Conservation (phyloP, 768 basidiomycete species). For the Lactifluus volemus region DNA sequence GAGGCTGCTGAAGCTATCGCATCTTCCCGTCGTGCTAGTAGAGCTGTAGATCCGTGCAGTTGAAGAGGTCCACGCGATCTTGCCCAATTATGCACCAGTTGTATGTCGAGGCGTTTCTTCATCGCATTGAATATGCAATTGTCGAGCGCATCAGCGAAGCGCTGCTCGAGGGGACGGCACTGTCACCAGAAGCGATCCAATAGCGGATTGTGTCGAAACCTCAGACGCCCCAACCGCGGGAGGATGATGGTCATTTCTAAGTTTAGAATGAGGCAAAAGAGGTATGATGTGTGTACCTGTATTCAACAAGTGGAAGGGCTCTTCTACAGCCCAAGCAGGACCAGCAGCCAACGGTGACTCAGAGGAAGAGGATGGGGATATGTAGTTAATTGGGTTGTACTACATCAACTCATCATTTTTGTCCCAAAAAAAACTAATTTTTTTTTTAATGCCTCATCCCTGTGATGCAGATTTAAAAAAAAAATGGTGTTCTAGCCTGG, state of each 20-base stretch:
- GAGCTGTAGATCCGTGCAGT: constrained; percentile 47
- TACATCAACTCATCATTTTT: too few relatives aligned
- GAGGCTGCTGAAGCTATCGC: background rate
- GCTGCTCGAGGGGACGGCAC: constrained; percentile 67
- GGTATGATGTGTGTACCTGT: constrained; percentile 26
- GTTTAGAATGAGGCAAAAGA: constrained; percentile 58
- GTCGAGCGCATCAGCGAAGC: constrained; percentile 60
- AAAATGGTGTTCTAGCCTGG: too few relatives aligned
- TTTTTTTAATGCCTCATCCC: too few relatives aligned
- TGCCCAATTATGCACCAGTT: constrained; percentile 50
- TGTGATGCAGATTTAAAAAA: too few relatives aligned
- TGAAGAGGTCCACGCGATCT: constrained; percentile 65
- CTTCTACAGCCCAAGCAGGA: too few relatives aligned
- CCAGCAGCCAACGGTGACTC: too few relatives aligned
- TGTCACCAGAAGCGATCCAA: constrained; percentile 27
- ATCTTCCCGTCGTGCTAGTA: constrained; percentile 22
- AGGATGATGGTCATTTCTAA: constrained; percentile 55
- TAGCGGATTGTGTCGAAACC: constrained; percentile 19
- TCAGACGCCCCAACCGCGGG: background rate
- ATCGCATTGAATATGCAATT: constrained; percentile 37
- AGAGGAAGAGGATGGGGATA: too few relatives aligned
- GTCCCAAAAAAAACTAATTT: too few relatives aligned
- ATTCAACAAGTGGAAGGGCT: too few relatives aligned
- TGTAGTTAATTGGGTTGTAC: too few relatives aligned
- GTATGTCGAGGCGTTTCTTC: constrained; percentile 54